Evolutionary conservation across 768 basidiomycete species (phyloP).

Genomic region (Lactarius akahatsu): DNA sequence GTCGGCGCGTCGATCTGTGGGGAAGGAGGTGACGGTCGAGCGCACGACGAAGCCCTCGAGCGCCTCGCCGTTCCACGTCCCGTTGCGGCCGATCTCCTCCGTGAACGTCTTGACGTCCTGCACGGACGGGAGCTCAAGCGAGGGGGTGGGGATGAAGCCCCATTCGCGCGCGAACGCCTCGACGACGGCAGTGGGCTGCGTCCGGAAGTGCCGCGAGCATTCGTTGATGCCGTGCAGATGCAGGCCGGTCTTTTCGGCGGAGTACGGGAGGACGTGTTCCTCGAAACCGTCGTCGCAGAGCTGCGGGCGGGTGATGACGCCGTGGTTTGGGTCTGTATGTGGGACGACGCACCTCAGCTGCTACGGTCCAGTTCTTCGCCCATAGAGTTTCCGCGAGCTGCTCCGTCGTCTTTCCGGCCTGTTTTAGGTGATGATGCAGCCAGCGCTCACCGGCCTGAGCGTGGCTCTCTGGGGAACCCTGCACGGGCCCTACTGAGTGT

Average conservation of each 20-base stretch:
- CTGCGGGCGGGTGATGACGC: slow-evolving; percentile 40
- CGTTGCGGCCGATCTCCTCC: slow-evolving; percentile 57
- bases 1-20: slow-evolving; percentile 27
- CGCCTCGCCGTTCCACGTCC: slow-evolving; percentile 78
- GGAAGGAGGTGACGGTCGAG: slow-evolving; percentile 49
- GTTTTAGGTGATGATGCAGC: slow-evolving; percentile 66
- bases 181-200: slow-evolving; percentile 64
- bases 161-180: slow-evolving; percentile 81
- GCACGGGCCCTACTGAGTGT: slow-evolving; percentile 73
- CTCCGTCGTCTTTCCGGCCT: slow-evolving; percentile 63
- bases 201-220: slow-evolving; percentile 63
- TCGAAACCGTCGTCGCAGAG: slow-evolving; percentile 97
- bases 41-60: slow-evolving; percentile 96
- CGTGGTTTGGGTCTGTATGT: background rate
- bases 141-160: slow-evolving; percentile 84
- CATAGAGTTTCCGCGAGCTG: slow-evolving; percentile 75
- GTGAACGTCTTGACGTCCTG: slow-evolving; percentile 73
- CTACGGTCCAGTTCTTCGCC: slow-evolving; percentile 82
- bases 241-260: slow-evolving; percentile 79
- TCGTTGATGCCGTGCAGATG: slow-evolving; percentile 91
- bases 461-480: slow-evolving; percentile 53
- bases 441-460: slow-evolving; percentile 83
- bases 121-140: slow-evolving; percentile 57
- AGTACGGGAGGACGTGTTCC: slow-evolving; percentile 89
- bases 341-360: slow-evolving; percentile 71